A percentile compares a stretch with the other conserved stretches of the same genome.
Evolutionary conservation across 1,284 basidiomycete species (phyloP).

Genomic region (Polyporus tsugae): DNA sequence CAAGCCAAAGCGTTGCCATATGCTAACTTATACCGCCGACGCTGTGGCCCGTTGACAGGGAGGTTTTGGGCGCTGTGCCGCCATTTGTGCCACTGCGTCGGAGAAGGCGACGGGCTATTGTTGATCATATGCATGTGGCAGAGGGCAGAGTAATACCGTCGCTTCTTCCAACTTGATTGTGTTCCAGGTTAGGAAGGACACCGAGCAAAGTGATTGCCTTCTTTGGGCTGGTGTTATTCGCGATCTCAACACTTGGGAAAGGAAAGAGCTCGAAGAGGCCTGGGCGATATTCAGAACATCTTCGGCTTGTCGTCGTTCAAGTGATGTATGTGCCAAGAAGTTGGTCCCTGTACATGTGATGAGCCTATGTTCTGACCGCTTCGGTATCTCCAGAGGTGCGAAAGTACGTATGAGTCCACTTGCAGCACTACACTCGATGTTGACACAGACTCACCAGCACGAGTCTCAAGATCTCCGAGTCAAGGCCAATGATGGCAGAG

Average conservation of each 20-base stretch:
- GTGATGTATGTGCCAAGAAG: too few relatives aligned
- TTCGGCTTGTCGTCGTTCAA: too few relatives aligned
- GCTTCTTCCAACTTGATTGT: neutral
- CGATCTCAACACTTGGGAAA: neutral
- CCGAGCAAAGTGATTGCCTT: neutral
- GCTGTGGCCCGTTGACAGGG: neutral
- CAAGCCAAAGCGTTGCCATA: neutral
- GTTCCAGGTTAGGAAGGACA: conserved; percentile 1
- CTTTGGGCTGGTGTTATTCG: neutral
- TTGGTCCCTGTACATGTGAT: too few relatives aligned
- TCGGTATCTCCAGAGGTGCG: too few relatives aligned
- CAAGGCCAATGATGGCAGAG: too few relatives aligned
- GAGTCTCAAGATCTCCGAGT: too few relatives aligned
- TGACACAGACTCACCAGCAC: too few relatives aligned
- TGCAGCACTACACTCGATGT: too few relatives aligned
- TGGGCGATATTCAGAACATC: too few relatives aligned
- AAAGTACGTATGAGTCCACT: too few relatives aligned
- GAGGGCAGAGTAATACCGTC: neutral
- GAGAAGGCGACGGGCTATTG: neutral
- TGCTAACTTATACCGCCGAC: neutral
- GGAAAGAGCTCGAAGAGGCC: too few relatives aligned
- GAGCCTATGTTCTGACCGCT: too few relatives aligned
- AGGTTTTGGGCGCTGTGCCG: neutral
- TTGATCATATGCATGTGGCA: neutral
- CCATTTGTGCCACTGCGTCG: neutral